A percentile compares a stretch with the other conserved stretches of the same genome.
Conservation (phyloP, 2,329 filamentous ascomycete genomes). For the Botrytis cinerea region DNA sequence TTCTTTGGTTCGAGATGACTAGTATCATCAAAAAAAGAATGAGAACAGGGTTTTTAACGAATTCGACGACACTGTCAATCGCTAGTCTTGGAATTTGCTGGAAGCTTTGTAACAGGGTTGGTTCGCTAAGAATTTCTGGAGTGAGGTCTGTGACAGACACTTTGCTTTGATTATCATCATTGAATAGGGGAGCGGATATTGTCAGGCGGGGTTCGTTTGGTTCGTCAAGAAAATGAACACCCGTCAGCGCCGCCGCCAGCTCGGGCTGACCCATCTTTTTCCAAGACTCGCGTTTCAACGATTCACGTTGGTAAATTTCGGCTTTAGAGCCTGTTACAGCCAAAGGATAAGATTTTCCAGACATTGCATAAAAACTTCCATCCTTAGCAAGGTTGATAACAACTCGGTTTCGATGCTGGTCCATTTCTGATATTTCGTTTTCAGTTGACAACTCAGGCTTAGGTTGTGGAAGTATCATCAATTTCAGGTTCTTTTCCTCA, state of each 20-base stretch:
- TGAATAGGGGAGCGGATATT: slow-evolving; percentile 44
- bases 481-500: slow-evolving; percentile 67
- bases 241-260: slow-evolving; percentile 64
- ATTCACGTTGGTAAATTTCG: slow-evolving; percentile 57
- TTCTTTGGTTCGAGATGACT: slow-evolving; percentile 34
- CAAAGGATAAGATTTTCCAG: slow-evolving; percentile 80
- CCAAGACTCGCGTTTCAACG: slow-evolving; percentile 48
- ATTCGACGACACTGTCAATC: slow-evolving; percentile 53
- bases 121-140: slow-evolving; percentile 43
- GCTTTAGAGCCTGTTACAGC: slow-evolving; percentile 67
- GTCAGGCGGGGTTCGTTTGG: slow-evolving; percentile 48
- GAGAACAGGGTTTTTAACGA: slow-evolving; percentile 54
- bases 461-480: slow-evolving; percentile 86
- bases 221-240: slow-evolving; percentile 66
- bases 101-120: slow-evolving; percentile 51
- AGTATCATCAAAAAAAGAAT: slow-evolving; percentile 42
- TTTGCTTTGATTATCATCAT: slow-evolving; percentile 37
- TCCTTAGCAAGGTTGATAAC: slow-evolving; percentile 83
- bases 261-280: slow-evolving; percentile 46
- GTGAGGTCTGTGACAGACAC: slow-evolving; percentile 26
- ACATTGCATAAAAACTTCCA: slow-evolving; percentile 95
- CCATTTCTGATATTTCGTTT: slow-evolving; percentile 47
- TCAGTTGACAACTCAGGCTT: slow-evolving; percentile 56
- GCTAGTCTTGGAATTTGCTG: slow-evolving; percentile 54
- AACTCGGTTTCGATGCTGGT: slow-evolving; percentile 62